A percentile compares a stretch with the other conserved stretches of the same genome.
Evolutionary conservation across 1,284 basidiomycete genomes (phyloP).

Genomic region (Pseudozyma sp.): DNA sequence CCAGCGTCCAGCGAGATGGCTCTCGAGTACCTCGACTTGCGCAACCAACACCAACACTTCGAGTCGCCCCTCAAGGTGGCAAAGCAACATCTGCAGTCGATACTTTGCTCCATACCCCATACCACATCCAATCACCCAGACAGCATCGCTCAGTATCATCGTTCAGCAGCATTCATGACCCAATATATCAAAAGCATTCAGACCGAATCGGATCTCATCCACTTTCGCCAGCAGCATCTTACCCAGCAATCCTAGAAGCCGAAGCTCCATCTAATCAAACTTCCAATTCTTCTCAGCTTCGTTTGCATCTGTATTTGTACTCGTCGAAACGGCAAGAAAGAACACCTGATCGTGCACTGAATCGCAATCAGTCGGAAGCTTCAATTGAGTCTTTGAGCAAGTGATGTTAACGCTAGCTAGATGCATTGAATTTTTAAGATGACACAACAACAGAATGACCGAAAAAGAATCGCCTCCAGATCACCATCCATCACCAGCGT

Average conservation of each 20-base stretch:
- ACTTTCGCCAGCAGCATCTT: slow-evolving; percentile 22
- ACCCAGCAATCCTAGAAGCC: not conserved
- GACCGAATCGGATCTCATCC: slow-evolving; percentile 14
- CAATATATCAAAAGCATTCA: slow-evolving; percentile 26
- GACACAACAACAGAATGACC: not conserved
- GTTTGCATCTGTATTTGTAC: slow-evolving; percentile 6
- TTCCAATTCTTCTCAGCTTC: too few species aligned
- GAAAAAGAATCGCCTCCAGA: not conserved
- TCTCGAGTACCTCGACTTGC: slow-evolving; percentile 28
- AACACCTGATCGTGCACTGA: too few species aligned
- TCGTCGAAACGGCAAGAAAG: too few species aligned
- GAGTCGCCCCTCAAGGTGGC: slow-evolving; percentile 30
- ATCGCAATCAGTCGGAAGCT: too few species aligned
- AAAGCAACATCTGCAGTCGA: slow-evolving; percentile 43
- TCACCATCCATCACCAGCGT: slow-evolving; percentile 45
- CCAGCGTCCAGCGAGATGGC: slow-evolving; percentile 19
- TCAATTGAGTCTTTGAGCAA: too few species aligned
- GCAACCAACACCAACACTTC: slow-evolving; percentile 13
- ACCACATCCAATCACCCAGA: not conserved
- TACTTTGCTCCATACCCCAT: slow-evolving; percentile 29
- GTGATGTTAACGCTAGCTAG: too few species aligned
- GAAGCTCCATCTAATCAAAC: too few species aligned
- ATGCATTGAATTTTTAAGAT: not conserved
- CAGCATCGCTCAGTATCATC: slow-evolving; percentile 11
- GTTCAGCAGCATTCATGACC: slow-evolving; percentile 17